Evolutionary conservation across 768 basidiomycete genomes (phyloP), one percentile per base, ranked within the genome.

Genomic region (Auriscalpium orientale): DNA sequence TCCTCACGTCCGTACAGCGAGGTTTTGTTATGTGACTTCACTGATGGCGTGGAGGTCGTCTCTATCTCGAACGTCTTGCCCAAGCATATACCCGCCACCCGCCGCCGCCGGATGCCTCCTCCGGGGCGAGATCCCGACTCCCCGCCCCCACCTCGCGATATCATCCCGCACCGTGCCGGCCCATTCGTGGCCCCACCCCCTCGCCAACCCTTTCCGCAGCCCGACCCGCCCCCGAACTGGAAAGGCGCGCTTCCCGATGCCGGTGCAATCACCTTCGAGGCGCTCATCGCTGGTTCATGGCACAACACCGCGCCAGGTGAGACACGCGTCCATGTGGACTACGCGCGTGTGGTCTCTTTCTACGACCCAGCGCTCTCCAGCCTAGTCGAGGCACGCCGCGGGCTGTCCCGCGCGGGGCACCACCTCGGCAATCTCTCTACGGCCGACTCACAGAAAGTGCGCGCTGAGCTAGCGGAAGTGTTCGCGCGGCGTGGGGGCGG

Each of bases 301-400:
- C 72, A 76, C 55, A 72, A 76, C 52, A 58, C 54, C 48, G 72
- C 67, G 46, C 77, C 77, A 0, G 77, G 76, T 40, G 77, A 79
- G 34, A 67, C 69, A 0, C 76, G 77, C 28, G 65, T 76, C n/a
- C 56, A 66, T 20, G 66, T 76, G 16, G 76, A 79, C 61, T 69
- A 74, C 44, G 60, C 74, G 3, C 68, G 73, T 13, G 54, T 74
- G 8, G 59, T 79, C 21, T 74, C 76, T 0, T 74, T 79, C 53
- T 79, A 77, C 59, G 76, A 80, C 57, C 68, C 67, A 2, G 51
- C 52, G 0, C 65, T 74, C 12, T 71, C 73, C 1, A 73, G 70
- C 52, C 67, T 79, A 11, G 66, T 72, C 40, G 56, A 49, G 0
- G 56, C 60, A 8, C 67, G 76, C 2, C 51, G 61, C 1, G 67